These are phyloP conservation scores for Obba rivulosa DNA, from an alignment of 768 basidiomycete species.

Conservation along the genomic window DNA sequence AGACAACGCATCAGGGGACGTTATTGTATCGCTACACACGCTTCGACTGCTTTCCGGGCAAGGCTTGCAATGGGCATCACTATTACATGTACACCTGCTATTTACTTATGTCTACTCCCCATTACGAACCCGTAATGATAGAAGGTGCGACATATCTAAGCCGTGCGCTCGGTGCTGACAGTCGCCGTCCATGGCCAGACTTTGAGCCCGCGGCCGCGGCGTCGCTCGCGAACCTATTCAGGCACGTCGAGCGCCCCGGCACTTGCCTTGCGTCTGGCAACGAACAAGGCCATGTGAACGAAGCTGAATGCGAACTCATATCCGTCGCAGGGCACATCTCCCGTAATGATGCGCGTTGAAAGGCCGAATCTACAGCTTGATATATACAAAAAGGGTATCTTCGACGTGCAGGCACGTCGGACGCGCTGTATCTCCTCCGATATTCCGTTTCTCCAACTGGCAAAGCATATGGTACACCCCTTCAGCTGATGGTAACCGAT, in stretches of 20 bases:
- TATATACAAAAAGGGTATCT: neutral
- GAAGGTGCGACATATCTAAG: neutral
- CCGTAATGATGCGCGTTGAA: slow-evolving; percentile 3
- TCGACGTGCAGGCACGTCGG: no score
- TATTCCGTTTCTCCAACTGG: no score
- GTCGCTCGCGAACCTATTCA: neutral
- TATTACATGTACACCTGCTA: slow-evolving; percentile 1
- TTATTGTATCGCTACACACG: slow-evolving; percentile 7
- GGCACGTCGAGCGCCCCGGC: slow-evolving; percentile 3
- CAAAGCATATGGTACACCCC: no score
- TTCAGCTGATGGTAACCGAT: no score
- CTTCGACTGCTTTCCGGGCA: slow-evolving; percentile 1
- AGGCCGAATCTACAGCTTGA: neutral
- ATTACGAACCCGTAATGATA: neutral
- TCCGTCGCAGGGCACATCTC: slow-evolving; percentile 2
- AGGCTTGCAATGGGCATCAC: neutral
- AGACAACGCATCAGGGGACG: neutral
- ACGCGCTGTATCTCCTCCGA: no score
- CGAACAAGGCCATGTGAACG: slow-evolving; percentile 1
- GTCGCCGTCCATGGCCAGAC: no score
- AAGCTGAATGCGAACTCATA: neutral
- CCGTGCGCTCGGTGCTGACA: neutral
- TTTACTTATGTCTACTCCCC: neutral
- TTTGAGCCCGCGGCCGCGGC: neutral
- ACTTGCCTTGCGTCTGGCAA: slow-evolving; percentile 1